Evolutionary conservation across 768 basidiomycete genomes (phyloP).

Genomic region (Epithele typhae): DNA sequence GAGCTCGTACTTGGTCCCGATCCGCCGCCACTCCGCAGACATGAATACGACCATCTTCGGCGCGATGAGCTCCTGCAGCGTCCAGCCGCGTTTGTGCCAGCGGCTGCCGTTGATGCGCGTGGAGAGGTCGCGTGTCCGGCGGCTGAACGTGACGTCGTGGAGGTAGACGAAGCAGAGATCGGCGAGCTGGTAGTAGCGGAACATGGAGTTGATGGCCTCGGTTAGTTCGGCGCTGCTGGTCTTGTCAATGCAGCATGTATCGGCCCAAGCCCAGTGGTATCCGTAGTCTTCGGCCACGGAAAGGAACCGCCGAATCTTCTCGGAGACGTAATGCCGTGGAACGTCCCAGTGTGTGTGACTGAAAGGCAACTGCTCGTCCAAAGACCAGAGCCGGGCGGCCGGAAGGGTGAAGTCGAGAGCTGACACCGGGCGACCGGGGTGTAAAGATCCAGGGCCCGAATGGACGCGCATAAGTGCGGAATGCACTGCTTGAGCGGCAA

Average conservation of each 20-base stretch:
- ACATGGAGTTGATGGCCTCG: constrained; percentile 9
- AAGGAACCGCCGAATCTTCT: background rate
- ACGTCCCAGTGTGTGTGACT: too few species aligned
- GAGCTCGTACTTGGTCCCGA: constrained; percentile 4
- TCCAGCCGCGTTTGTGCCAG: constrained; percentile 4
- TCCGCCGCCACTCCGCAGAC: background rate
- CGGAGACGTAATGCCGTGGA: background rate
- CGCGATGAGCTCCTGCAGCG: constrained; percentile 8
- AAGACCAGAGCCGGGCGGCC: too few species aligned
- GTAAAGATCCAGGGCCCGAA: too few species aligned
- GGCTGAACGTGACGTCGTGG: background rate
- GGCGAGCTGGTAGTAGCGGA: background rate
- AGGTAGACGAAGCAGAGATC: constrained; percentile 2
- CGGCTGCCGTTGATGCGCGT: background rate
- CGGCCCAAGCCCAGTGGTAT: constrained; percentile 3
- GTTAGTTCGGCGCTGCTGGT: constrained; percentile 5
- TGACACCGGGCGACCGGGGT: too few species aligned
- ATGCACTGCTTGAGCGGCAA: too few species aligned
- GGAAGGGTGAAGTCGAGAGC: too few species aligned
- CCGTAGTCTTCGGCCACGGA: background rate
- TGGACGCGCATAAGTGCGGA: too few species aligned
- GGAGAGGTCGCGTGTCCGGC: background rate
- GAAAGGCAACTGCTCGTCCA: too few species aligned
- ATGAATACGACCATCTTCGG: constrained; percentile 2
- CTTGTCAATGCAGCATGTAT: constrained; percentile 11